Percentiles rank a stretch among this genome's conserved stretches.
Conservation (phyloP, 176 grass and related monocot genomes). For the Coix lacrymajobi region DNA sequence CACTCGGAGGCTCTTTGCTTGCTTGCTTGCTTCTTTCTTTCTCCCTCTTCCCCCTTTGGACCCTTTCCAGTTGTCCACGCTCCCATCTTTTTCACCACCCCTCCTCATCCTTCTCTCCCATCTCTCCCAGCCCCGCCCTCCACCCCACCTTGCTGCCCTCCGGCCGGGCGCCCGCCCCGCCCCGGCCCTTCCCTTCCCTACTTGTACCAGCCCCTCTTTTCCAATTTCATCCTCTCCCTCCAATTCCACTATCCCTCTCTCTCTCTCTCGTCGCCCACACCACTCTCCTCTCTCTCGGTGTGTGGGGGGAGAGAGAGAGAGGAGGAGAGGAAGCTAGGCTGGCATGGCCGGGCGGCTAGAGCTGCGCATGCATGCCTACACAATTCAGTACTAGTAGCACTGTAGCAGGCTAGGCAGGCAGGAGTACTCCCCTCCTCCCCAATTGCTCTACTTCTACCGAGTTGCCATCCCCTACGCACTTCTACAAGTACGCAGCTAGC, state of each 20-base stretch:
- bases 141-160: not conserved
- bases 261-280: conserved; percentile 26
- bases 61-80: conserved; percentile 70
- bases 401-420: no score
- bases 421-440: not conserved
- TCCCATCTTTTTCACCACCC: conserved; percentile 39
- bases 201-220: conserved; percentile 40
- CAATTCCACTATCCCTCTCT: conserved; percentile 19
- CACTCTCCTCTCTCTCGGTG: conserved; percentile 30
- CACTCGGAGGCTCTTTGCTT: not conserved
- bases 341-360: not conserved
- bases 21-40: conserved; percentile 8
- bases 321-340: not conserved
- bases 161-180: not conserved
- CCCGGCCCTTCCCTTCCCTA: conserved; percentile 36
- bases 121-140: not conserved
- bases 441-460: conserved; percentile 6
- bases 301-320: conserved; percentile 33
- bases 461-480: not conserved
- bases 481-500: conserved; percentile 22
- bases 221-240: conserved; percentile 55
- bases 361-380: conserved; percentile 13
- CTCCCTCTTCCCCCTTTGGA: conserved; percentile 13
- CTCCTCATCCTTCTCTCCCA: not conserved
- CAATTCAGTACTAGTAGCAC: conserved; percentile 16